phyloP scores from a whole-genome alignment of 2,329 filamentous ascomycete species.

The Fusarium metavorans region DNA sequence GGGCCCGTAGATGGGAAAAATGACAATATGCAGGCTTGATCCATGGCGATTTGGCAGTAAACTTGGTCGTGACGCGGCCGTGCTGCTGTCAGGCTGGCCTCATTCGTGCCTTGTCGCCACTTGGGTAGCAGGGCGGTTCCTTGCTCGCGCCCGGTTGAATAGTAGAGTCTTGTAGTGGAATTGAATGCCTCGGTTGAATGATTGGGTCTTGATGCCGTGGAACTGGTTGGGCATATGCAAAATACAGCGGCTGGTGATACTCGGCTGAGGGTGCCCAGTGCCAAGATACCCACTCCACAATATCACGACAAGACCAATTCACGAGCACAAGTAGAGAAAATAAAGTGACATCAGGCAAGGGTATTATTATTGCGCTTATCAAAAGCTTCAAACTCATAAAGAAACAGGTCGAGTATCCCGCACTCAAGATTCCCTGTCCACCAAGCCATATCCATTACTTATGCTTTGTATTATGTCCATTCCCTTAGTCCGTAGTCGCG shows the following conservation, averaged over 20 bases:
- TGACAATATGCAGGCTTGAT: neutral
- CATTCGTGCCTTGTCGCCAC: constrained; percentile 22
- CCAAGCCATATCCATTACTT: neutral
- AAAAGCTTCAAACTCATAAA: constrained; percentile 1
- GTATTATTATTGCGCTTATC: neutral
- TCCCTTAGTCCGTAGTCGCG: constrained; percentile 24
- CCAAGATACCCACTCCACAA: neutral
- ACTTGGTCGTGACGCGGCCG: constrained; percentile 12
- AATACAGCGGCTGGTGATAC: neutral
- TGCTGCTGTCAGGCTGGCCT: constrained; percentile 23
- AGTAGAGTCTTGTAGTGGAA: neutral
- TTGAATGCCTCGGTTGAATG: neutral
- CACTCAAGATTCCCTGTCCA: neutral
- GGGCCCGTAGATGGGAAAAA: neutral
- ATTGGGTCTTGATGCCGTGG: neutral
- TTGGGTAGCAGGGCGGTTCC: neutral
- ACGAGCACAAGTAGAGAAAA: neutral
- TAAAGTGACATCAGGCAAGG: neutral
- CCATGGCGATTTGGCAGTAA: constrained; percentile 2
- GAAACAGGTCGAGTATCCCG: neutral
- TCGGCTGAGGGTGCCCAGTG: neutral
- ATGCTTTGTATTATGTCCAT: neutral
- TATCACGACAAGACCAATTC: neutral
- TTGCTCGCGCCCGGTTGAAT: neutral
- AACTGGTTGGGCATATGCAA: neutral